Evolutionary conservation across 176 grass and related monocot species (phyloP), one percentile per base, ranked within the genome.

Genomic region (Areca catechu): DNA sequence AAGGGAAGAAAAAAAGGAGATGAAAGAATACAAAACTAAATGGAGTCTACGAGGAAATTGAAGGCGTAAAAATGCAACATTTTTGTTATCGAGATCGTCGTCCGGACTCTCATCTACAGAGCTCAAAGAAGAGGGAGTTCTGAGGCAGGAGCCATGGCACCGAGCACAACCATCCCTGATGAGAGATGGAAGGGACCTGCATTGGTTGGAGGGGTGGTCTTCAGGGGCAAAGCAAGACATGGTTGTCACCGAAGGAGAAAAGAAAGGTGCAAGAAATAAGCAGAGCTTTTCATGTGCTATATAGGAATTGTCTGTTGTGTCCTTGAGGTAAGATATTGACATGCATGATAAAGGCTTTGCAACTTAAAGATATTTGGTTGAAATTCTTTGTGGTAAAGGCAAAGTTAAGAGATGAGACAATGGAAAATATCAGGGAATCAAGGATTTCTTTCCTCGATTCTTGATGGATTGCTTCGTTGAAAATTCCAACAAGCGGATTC

Each of bases 351-450:
- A 73, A 62, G 61, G 69, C 83, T 48, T 74, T 4, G 72, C 80
- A 88, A 57, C 92, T 65, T 65, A 2, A 2, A 43, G 10, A 50
- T 84, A 66, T 49, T 55, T 34, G 70, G 23, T 52, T 60, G 63
- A 58, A 69, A 78, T 63, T 52, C 89, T 95, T 95, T 74, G 68
- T 74, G 71, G 76, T 88, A 20, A 95, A 95, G 89, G 62, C 77
- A 76, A 88, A 79, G 84, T 67, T 52, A 84, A 84, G n/a, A 50
- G 19, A 70, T 61, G 25, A 50, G 50, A 50, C 72, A 65, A 54
- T 51, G 30, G 30, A 34, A 30, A 30, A 30, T 30, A 4, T 63
- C 68, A 22, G 49, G 10, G 19, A 22, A 50, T 4, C 12, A n/a
- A 73, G 24, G 70, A 27, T 16, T 55, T 16, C 47, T 37, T 16